A percentile compares a stretch with the other conserved stretches of the same genome.
Evolutionary conservation across 768 basidiomycete genomes (phyloP).

Genomic region (Dentipellis sp.): DNA sequence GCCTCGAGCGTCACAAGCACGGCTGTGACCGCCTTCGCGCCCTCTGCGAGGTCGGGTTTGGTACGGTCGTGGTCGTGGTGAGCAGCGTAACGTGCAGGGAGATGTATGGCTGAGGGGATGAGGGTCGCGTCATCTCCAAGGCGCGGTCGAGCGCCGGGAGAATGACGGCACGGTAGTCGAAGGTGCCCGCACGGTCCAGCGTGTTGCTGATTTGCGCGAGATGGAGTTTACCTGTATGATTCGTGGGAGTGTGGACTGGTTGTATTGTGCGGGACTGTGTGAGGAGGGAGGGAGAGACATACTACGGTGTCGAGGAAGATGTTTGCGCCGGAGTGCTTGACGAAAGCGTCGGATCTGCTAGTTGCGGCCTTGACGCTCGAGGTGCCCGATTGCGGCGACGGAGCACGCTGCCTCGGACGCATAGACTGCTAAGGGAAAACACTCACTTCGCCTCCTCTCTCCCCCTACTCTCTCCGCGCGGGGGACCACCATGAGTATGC

Average conservation of each 20-base stretch:
- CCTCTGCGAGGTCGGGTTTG: constrained; percentile 67
- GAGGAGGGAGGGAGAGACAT: constrained; percentile 8
- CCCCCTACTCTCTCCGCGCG: no score
- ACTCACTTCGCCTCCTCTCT: no score
- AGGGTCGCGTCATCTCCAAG: constrained; percentile 44
- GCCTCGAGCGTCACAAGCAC: constrained; percentile 68
- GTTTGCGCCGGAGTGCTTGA: constrained; percentile 58
- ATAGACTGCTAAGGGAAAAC: no score
- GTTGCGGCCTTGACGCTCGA: constrained; percentile 64
- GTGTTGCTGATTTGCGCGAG: constrained; percentile 21
- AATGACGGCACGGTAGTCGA: constrained; percentile 63
- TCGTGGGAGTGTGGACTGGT: neutral
- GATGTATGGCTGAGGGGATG: constrained; percentile 64
- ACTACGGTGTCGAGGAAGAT: constrained; percentile 67
- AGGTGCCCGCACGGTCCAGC: constrained; percentile 46
- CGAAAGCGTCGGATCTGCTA: constrained; percentile 68
- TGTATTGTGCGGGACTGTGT: no score
- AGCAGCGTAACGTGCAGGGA: constrained; percentile 85
- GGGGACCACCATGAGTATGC: no score
- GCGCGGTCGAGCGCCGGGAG: constrained; percentile 82
- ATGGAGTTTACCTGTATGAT: constrained; percentile 29
- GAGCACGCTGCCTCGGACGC: constrained; percentile 64
- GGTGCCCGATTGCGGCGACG: constrained; percentile 62
- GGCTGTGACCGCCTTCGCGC: no score
- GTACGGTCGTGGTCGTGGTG: constrained; percentile 56